phyloP scores from a whole-genome alignment of 352 stramenopile species.

The Pythium dissotocum region DNA sequence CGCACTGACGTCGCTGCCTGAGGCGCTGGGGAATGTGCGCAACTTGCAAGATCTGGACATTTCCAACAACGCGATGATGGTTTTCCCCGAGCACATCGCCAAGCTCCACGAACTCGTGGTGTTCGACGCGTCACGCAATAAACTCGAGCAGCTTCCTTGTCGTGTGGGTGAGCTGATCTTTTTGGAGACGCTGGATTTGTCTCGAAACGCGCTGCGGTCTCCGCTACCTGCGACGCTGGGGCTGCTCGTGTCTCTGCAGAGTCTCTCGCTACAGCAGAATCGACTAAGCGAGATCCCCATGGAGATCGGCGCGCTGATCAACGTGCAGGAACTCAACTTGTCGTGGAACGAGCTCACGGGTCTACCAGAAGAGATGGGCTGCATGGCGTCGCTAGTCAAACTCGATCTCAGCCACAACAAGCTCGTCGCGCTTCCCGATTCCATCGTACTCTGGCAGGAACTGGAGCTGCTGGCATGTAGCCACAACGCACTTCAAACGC shows the following conservation, averaged over 20 bases:
- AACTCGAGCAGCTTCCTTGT: slow-evolving; percentile 29
- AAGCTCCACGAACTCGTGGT: slow-evolving; percentile 26
- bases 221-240: slow-evolving; percentile 47
- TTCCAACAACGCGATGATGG: slow-evolving; percentile 20
- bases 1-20: slow-evolving; percentile 37
- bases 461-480: slow-evolving; percentile 46
- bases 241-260: slow-evolving; percentile 34
- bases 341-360: slow-evolving; percentile 56
- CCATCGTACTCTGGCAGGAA: slow-evolving; percentile 48
- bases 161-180: slow-evolving; percentile 38
- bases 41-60: slow-evolving; percentile 25
- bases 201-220: slow-evolving; percentile 46
- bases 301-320: slow-evolving; percentile 50
- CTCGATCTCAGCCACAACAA: slow-evolving; percentile 62
- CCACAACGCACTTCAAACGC: slow-evolving; percentile 49
- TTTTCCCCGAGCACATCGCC: slow-evolving; percentile 10
- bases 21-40: slow-evolving; percentile 1
- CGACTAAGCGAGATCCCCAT: slow-evolving; percentile 41
- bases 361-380: slow-evolving; percentile 68
- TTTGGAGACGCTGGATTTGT: slow-evolving; percentile 53
- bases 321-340: slow-evolving; percentile 52
- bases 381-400: slow-evolving; percentile 36
- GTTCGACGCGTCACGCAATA: slow-evolving; percentile 20
- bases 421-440: slow-evolving; percentile 41
- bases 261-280: slow-evolving; percentile 46